Evolutionary conservation across 208 protist genomes (phyloP).

Genomic region (Herpetomonas samuelpessoai): DNA sequence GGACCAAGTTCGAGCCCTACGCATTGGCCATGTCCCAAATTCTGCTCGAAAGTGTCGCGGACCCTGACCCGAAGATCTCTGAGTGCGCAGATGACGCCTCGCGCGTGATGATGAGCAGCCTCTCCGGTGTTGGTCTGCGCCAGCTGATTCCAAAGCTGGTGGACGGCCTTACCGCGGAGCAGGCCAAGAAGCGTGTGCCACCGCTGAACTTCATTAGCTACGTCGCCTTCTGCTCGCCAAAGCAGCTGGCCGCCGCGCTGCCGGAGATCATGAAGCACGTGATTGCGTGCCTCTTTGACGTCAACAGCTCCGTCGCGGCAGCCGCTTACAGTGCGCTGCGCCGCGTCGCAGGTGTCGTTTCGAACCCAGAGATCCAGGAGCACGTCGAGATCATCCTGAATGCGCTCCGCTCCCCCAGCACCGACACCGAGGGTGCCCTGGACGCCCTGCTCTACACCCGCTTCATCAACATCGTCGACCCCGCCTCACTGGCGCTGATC

Average conservation of each 20-base stretch:
- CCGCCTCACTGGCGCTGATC: constrained; percentile 92
- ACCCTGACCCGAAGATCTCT: constrained; percentile 78
- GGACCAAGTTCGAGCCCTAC: constrained; percentile 83
- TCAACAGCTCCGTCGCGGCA: constrained; percentile 80
- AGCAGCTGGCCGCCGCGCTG: constrained; percentile 86
- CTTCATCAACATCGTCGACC: constrained; percentile 91
- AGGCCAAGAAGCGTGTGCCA: constrained; percentile 79
- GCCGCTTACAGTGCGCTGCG: constrained; percentile 82
- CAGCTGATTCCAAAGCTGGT: constrained; percentile 86
- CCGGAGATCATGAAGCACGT: constrained; percentile 91
- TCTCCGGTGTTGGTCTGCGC: constrained; percentile 82
- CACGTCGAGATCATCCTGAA: constrained; percentile 88
- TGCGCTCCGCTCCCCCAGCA: constrained; percentile 86
- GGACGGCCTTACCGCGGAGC: constrained; percentile 50
- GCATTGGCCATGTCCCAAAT: constrained; percentile 66
- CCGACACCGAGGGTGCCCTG: constrained; percentile 86
- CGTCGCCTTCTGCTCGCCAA: constrained; percentile 90
- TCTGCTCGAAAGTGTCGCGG: constrained; percentile 79
- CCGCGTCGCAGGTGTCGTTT: constrained; percentile 88
- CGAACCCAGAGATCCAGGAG: constrained; percentile 89
- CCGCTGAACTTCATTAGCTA: constrained; percentile 91
- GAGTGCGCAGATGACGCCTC: constrained; percentile 89
- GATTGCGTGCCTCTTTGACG: constrained; percentile 82
- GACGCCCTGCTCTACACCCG: constrained; percentile 93
- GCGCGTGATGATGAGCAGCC: constrained; percentile 70